Evolutionary conservation across 148 eudicot species (phyloP), one percentile per base, ranked within the genome.

Genomic region (Chenopodium quinoa): DNA sequence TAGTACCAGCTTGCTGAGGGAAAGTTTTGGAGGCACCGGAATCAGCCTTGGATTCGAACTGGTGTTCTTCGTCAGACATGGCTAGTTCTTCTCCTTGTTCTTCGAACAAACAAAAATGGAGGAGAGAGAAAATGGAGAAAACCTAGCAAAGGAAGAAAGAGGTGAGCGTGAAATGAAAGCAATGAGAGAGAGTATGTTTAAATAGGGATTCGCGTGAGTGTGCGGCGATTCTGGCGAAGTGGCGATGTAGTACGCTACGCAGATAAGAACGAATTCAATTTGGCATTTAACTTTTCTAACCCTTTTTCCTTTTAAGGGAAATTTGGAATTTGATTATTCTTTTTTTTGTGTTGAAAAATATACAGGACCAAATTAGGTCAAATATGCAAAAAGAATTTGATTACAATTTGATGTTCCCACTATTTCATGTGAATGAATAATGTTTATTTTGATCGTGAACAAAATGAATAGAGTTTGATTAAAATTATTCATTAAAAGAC

Each of bases 41-140:
- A 34, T 83, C 85, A 1, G 74, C 85, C 78, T 83, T 83, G 16
- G 85, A 83, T 52, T 83, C 85, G 78, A 83, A 83, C 3, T 73
- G 78, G 62, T 83, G 85, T 44, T 83, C 85, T 73, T 83, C 85
- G 75, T 83, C 85, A 7, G 82, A 83, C 85, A 83, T 83, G 4
- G 74, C 60, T 44, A 34, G 54, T 9, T 40, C 44, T 40, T 40
- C 44, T 34, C 40, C 40, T 34, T 34, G 40, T 34, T 34, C 40
- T 34, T 34, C 40, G 40, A 6, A 6, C 8, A 40, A 4, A 40
- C 44, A 13, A 50, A 50, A 74, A 48, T 14, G 27, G 46, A 62
- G 9, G 63, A 58, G 63, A 58, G 63, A 58, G 66, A 62, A 22
- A 56, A 22, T 7, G 66, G 66, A 62, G 13, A 76, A 54, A 75